These are phyloP conservation scores for Pisolithus thermaeus DNA, from an alignment of 1,284 basidiomycete species.

Conservation along the genomic window DNA sequence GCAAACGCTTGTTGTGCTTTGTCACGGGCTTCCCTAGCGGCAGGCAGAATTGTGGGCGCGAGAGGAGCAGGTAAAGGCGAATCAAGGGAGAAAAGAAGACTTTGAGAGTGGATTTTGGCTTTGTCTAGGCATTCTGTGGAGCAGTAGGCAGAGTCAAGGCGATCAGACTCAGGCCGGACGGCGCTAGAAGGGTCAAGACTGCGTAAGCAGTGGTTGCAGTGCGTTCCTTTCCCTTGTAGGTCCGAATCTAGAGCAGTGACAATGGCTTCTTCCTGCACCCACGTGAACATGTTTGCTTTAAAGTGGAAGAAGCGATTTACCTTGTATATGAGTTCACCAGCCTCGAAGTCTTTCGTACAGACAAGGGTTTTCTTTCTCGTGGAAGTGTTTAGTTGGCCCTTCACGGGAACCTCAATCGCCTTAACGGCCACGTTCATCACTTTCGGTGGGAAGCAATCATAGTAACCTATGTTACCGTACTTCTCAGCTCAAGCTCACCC, in stretches of 20 bases:
- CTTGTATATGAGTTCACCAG: constrained; percentile 72
- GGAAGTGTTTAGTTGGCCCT: constrained; percentile 21
- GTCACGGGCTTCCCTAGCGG: constrained; percentile 40
- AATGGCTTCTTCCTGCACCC: constrained; percentile 60
- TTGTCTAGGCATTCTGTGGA: constrained; percentile 59
- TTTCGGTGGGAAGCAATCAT: constrained; percentile 65
- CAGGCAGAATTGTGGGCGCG: constrained; percentile 29
- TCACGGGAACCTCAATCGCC: constrained; percentile 33
- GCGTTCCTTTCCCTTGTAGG: constrained; percentile 54
- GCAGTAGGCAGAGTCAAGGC: constrained; percentile 60
- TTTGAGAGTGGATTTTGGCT: constrained; percentile 54
- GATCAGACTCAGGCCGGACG: constrained; percentile 43
- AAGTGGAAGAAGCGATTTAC: constrained; percentile 30
- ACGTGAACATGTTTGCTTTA: not conserved
- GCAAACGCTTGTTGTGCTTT: constrained; percentile 55
- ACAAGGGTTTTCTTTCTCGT: constrained; percentile 51
- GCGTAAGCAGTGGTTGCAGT: constrained; percentile 71
- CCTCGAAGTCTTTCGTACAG: constrained; percentile 59
- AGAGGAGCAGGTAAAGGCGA: constrained; percentile 53
- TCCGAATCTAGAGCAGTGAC: constrained; percentile 65
- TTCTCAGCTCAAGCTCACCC: constrained; percentile 19
- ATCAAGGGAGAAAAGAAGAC: constrained; percentile 65
- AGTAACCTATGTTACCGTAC: constrained; percentile 53
- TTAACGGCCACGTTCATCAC: constrained; percentile 61
- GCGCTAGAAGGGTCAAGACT: constrained; percentile 40